Evolutionary conservation across 2,329 filamentous ascomycete species (phyloP).

Genomic region (Fusarium compactum): DNA sequence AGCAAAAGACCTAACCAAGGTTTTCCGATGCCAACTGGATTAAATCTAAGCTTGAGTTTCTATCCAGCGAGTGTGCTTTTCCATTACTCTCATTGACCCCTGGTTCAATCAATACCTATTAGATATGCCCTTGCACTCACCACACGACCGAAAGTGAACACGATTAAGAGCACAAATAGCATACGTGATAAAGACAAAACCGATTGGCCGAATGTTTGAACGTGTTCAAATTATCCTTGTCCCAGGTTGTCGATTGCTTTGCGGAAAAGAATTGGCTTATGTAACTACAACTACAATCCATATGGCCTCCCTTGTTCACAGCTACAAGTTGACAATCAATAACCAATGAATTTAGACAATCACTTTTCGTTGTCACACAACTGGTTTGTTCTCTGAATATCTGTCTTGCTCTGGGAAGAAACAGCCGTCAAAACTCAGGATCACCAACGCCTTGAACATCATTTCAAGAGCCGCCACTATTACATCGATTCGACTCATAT

Average conservation of each 20-base stretch:
- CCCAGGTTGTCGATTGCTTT: neutral
- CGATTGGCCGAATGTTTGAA: neutral
- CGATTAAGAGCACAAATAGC: neutral
- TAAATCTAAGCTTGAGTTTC: accelerated
- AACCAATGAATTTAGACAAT: neutral
- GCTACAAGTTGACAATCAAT: neutral
- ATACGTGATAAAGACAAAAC: neutral
- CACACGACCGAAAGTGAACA: neutral
- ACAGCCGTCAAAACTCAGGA: too few species aligned
- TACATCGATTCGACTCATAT: neutral
- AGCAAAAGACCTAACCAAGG: neutral
- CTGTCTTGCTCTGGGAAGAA: too few species aligned
- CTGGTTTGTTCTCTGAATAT: neutral
- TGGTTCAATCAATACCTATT: neutral
- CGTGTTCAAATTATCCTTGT: neutral
- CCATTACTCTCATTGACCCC: neutral
- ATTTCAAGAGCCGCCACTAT: neutral
- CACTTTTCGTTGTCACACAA: neutral
- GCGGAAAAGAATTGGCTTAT: neutral
- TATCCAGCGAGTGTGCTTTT: neutral
- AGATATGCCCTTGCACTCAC: neutral
- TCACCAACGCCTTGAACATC: neutral
- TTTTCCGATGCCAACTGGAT: accelerated
- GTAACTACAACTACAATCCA: neutral
- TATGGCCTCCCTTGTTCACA: neutral